Base-by-base conservation (phyloP, 1,284 basidiomycete species). In the Moniliella sp. region DNA sequence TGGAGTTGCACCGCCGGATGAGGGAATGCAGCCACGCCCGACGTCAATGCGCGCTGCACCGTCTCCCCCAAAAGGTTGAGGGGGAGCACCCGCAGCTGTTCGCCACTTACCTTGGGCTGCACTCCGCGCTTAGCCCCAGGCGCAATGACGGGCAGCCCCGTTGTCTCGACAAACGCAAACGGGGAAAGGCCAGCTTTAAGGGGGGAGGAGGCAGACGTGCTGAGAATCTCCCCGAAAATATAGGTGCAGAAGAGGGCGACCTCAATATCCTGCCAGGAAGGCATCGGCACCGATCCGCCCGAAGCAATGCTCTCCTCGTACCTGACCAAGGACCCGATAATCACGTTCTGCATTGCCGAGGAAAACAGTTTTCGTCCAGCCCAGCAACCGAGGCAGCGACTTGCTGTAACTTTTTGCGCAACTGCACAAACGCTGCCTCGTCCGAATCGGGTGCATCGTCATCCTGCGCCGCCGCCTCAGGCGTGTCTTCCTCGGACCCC, bases 201-300 rank as follows among this genome's bases (percentile, higher is more conserved):
- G 15, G 43, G 35, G 12, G 43, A 50, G 8, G 38, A 39, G n/a
- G 54, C 43, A 23, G 27, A 4, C 2, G 48, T 45, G 18, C 40
- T 42, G 30, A 58, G 46, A 19, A 60, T 46, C 31, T 97, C 88
- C 25, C 84, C 86, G 50, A 83, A 97, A 18, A 86, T 78, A 59
- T 75, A 93, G 1, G 93, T 74, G 16, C 94, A 70, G 58, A 83
- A 83, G 11, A 93, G 66, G 0, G 81, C 83, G 12, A 97, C 68
- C 61, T 99, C 91, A 1, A 79, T 79, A 49, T 88, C 78, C 52
- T 86, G 76, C 93, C 93, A 99, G 31, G 77, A 71, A 13, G 53
- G 47, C 28, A 46, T 71, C 13, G 91, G 51, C 44, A 28, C 65
- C 5, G 43, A 26, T 43, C 11, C 42, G 0, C 69, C 60, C 2